phyloP scores from a whole-genome alignment of 2,329 filamentous ascomycete genomes.

The Emmonsia crescens region DNA sequence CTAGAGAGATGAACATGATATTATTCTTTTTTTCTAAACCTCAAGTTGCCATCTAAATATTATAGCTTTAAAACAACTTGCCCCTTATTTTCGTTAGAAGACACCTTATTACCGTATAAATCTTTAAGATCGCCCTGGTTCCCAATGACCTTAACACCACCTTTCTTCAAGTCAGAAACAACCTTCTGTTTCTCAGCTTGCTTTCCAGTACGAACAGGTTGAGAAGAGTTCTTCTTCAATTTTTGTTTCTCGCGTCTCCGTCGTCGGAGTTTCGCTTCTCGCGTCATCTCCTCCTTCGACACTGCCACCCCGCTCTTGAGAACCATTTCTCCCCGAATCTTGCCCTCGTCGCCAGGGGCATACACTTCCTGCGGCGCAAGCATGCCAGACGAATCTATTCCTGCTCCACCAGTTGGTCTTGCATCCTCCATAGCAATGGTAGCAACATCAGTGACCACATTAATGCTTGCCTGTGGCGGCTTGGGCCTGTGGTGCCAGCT shows the following conservation, averaged over 20 bases:
- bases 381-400: conserved; percentile 48
- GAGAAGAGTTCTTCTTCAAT: conserved; percentile 52
- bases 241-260: conserved; percentile 78
- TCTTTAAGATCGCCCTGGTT: conserved; percentile 78
- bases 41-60: not conserved
- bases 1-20: not conserved
- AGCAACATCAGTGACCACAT: conserved; percentile 82
- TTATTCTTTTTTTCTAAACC: not conserved
- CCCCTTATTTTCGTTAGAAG: conserved; percentile 19
- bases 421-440: conserved; percentile 92
- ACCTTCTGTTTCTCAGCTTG: conserved; percentile 44
- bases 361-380: conserved; percentile 94
- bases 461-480: conserved; percentile 66
- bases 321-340: conserved; percentile 58
- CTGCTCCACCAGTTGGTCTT: conserved; percentile 68
- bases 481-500: conserved; percentile 96
- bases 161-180: conserved; percentile 63
- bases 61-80: conserved; percentile 29
- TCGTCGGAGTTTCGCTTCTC: conserved; percentile 70
- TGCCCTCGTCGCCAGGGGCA: conserved; percentile 57
- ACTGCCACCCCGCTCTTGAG: conserved; percentile 67
- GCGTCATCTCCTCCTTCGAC: conserved; percentile 72
- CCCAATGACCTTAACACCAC: conserved; percentile 83
- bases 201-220: conserved; percentile 24
- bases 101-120: conserved; percentile 68